phyloP scores from a whole-genome alignment of 2,329 filamentous ascomycete species.

The Ilyonectria sp. region DNA sequence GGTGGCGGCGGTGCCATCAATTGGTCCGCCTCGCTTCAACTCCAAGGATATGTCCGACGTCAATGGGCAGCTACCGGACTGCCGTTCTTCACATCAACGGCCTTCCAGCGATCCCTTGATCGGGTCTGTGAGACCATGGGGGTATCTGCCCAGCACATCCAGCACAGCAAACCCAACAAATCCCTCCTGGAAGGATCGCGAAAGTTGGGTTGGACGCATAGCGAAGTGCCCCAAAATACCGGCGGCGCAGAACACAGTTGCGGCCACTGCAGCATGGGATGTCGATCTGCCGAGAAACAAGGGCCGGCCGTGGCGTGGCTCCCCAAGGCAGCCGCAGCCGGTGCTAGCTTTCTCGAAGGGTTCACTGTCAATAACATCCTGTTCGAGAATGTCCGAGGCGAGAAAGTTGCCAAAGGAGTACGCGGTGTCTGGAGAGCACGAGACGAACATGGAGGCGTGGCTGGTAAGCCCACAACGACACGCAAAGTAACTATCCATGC shows the following conservation, averaged over 20 bases:
- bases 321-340: slow-evolving; percentile 79
- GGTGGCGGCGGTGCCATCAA: slow-evolving; percentile 87
- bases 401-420: slow-evolving; percentile 75
- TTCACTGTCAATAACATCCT: slow-evolving; percentile 76
- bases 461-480: not conserved
- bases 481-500: slow-evolving; percentile 17
- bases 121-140: slow-evolving; percentile 84
- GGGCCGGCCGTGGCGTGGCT: slow-evolving; percentile 81
- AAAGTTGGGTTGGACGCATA: slow-evolving; percentile 77
- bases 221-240: slow-evolving; percentile 81
- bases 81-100: slow-evolving; percentile 76
- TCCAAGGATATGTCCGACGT: slow-evolving; percentile 78
- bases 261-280: slow-evolving; percentile 68
- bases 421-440: slow-evolving; percentile 77
- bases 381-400: slow-evolving; percentile 68
- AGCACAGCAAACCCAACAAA: slow-evolving; percentile 78
- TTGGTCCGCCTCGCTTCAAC: slow-evolving; percentile 74
- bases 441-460: slow-evolving; percentile 2
- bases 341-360: slow-evolving; percentile 83
- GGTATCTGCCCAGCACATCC: slow-evolving; percentile 72
- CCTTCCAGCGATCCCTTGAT: slow-evolving; percentile 81
- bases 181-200: slow-evolving; percentile 79
- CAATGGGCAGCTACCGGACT: slow-evolving; percentile 80
- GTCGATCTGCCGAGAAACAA: slow-evolving; percentile 78
- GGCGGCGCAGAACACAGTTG: slow-evolving; percentile 77